Evolutionary conservation across 1,139 yeast genomes (phyloP), one percentile per base, ranked within the genome.

Genomic region (Suhomyces guaymorum): DNA sequence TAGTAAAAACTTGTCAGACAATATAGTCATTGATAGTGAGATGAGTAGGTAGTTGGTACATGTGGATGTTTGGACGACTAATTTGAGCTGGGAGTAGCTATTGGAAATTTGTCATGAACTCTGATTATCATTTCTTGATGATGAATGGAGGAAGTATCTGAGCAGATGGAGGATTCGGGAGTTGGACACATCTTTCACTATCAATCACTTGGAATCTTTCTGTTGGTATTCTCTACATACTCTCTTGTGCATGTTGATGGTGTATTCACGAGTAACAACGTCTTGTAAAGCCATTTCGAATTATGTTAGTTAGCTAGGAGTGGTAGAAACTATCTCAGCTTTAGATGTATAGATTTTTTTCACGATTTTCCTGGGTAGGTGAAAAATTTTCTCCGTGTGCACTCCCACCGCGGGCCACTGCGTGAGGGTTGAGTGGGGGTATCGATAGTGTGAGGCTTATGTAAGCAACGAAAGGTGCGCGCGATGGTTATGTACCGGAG

Each of bases 261-360:
- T 94, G 89, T 94, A 94, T 80, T 94, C 99, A 78, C 99, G 96
- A 73, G 98, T 87, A 76, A 94, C 97, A 75, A 89, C 97, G 92
- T 92, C 97, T 80, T 88, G 88, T 73, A 88, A 80, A 75, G 97
- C 97, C 80, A 88, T 85, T 77, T 77, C 79, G 55, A 44, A 46
- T 50, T 47, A 44, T 51, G 49, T 35, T 26, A 32, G 29, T 30
- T 32, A 36, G 32, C 39, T 26, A 36, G 35, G 39, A 32, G 40
- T 37, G 34, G 33, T 37, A 37, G 33, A 33, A 37, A 32, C 37
- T 32, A 35, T 26, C 40, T 26, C 30, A 30, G 37, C 40, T 32
- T 23, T 26, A 15, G 35, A 23, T 29, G 32, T 32, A 26, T 29
- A 33, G 39, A 23, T 30, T 38, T 38, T 38, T 38, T 34, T 34